Evolutionary conservation across 768 basidiomycete species (phyloP).

Genomic region (Tremella fuciformis): DNA sequence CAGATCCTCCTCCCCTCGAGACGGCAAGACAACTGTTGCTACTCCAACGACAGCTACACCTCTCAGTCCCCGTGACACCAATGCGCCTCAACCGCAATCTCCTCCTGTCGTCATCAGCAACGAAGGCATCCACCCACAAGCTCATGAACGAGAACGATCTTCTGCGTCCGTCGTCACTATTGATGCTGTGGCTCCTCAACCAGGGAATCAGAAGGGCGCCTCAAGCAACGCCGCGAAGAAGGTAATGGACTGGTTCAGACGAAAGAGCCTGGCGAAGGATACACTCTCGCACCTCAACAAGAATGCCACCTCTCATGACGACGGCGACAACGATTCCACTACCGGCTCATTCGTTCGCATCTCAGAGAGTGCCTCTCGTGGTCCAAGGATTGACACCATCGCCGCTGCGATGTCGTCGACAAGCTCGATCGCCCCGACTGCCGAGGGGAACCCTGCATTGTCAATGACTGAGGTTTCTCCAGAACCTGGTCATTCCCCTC

Average conservation of each 20-base stretch:
- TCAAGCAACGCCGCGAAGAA: slow-evolving; percentile 64
- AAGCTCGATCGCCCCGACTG: slow-evolving; percentile 28
- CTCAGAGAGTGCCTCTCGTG: slow-evolving; percentile 9
- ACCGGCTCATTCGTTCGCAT: slow-evolving; percentile 37
- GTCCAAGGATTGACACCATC: slow-evolving; percentile 11
- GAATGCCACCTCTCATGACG: background rate
- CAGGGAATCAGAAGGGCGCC: slow-evolving; percentile 28
- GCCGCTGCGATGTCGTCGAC: slow-evolving; percentile 30
- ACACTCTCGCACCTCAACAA: slow-evolving; percentile 17
- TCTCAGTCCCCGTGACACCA: slow-evolving; percentile 32
- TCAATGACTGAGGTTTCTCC: slow-evolving; percentile 15
- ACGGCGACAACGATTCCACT: slow-evolving; percentile 23
- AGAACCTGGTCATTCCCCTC: slow-evolving; percentile 15
- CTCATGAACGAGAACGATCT: slow-evolving; percentile 65
- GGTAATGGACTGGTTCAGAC: slow-evolving; percentile 97
- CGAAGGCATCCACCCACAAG: slow-evolving; percentile 35
- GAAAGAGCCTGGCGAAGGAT: slow-evolving; percentile 52
- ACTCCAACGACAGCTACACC: slow-evolving; percentile 37
- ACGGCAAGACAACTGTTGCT: slow-evolving; percentile 13
- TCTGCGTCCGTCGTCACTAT: slow-evolving; percentile 44
- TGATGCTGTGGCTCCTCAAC: slow-evolving; percentile 31
- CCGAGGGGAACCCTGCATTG: slow-evolving; percentile 20
- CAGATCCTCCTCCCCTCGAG: background rate
- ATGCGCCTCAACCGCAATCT: slow-evolving; percentile 18
- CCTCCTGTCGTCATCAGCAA: slow-evolving; percentile 30